A percentile compares a stretch with the other conserved stretches of the same genome.
These are phyloP conservation scores for Suhomyces maxii DNA, from an alignment of 1,139 yeast species.

Conservation along the genomic window DNA sequence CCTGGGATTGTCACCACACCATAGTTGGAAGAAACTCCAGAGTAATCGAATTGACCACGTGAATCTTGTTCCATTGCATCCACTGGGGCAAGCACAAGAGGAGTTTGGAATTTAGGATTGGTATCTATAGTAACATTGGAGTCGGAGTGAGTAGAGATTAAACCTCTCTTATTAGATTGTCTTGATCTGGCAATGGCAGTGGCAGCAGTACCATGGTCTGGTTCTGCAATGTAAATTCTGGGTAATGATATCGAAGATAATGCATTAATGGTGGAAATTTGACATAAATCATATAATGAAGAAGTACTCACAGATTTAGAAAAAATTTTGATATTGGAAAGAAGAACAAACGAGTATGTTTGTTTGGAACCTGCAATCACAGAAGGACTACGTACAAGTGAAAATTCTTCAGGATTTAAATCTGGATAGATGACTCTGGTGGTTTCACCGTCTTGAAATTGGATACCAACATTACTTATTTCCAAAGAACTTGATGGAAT, in stretches of 20 bases:
- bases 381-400: slow-evolving; percentile 15
- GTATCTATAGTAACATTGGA: slow-evolving; percentile 31
- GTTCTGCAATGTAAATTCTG: slow-evolving; percentile 59
- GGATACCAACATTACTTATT: slow-evolving; percentile 51
- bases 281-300: slow-evolving; percentile 71
- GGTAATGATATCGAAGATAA: slow-evolving; percentile 65
- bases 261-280: slow-evolving; percentile 68
- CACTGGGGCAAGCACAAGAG: slow-evolving; percentile 36
- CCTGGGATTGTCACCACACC: slow-evolving; percentile 55
- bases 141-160: slow-evolving; percentile 19
- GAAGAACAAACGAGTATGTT: slow-evolving; percentile 59
- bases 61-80: slow-evolving; percentile 11
- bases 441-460: slow-evolving; percentile 39
- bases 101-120: slow-evolving; percentile 21
- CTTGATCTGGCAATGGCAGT: slow-evolving; percentile 49
- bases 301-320: slow-evolving; percentile 66
- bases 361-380: slow-evolving; percentile 24
- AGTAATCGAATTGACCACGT: slow-evolving; percentile 9
- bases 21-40: slow-evolving; percentile 60
- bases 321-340: slow-evolving; percentile 75
- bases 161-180: slow-evolving; percentile 42
- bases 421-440: slow-evolving; percentile 34
- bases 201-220: slow-evolving; percentile 8
- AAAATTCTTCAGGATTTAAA: slow-evolving; percentile 23
- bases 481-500: slow-evolving; percentile 47